Evolutionary conservation across 306 rosid genomes (phyloP).

Genomic region (Prunus mume): DNA sequence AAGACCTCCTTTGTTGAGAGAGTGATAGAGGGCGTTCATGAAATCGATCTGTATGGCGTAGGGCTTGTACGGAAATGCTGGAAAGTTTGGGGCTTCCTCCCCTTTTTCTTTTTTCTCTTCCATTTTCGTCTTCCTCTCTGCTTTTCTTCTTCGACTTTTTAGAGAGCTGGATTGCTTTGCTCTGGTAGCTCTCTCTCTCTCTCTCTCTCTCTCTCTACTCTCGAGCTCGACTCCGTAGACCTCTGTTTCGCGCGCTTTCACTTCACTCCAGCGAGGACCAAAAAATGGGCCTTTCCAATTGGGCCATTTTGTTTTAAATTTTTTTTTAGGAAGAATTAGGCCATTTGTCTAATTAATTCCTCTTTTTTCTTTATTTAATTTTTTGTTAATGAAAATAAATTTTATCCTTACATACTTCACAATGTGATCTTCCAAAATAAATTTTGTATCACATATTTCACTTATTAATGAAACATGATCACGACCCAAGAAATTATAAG

Average conservation of each 20-base stretch:
- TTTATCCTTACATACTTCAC: too few species aligned
- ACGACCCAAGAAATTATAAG: too few species aligned
- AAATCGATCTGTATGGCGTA: conserved; percentile 82
- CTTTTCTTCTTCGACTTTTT: not conserved
- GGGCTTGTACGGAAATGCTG: conserved; percentile 76
- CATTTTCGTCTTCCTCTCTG: conserved; percentile 15
- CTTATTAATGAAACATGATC: too few species aligned
- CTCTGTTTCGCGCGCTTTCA: conserved; percentile 12
- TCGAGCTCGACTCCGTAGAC: not conserved
- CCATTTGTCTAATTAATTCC: too few species aligned
- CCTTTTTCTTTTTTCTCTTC: conserved; percentile 15
- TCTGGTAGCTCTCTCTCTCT: not conserved
- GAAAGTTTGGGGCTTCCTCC: conserved; percentile 34
- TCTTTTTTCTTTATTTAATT: too few species aligned
- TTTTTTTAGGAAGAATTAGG: too few species aligned
- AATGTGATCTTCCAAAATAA: too few species aligned
- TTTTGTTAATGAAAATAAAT: too few species aligned
- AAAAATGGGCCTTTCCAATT: not conserved
- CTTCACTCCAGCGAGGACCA: not conserved
- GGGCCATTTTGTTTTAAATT: not conserved
- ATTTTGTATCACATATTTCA: too few species aligned
- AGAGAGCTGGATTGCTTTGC: not conserved
- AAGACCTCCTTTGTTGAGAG: conserved; percentile 71
- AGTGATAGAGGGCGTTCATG: conserved; percentile 75
- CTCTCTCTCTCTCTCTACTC: not conserved